Percentiles rank a stretch among this genome's conserved stretches.
These are phyloP conservation scores for Erucastrum elatum DNA, from an alignment of 345 rosid species.

Conservation along the genomic window DNA sequence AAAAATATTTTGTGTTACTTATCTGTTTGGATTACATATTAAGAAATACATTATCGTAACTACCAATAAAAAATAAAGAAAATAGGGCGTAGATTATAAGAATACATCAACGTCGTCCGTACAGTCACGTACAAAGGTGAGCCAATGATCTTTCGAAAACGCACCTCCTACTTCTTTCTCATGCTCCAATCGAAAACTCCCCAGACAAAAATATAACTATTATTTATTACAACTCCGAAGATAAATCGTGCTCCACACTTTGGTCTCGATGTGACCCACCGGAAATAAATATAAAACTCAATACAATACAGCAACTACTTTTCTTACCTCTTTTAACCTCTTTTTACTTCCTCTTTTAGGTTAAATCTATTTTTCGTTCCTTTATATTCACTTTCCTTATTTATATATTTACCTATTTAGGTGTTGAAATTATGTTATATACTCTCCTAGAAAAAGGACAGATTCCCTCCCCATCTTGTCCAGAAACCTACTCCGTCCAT, in stretches of 20 bases:
- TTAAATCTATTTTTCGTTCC: conserved; percentile 3
- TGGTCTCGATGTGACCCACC: conserved; percentile 24
- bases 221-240: conserved; percentile 10
- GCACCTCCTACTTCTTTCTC: conserved; percentile 38
- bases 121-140: conserved; percentile 34
- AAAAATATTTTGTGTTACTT: no score
- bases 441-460: conserved; percentile 11
- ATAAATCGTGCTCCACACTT: conserved; percentile 44
- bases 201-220: background rate
- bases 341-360: conserved; percentile 39
- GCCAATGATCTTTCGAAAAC: conserved; percentile 61
- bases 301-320: conserved; percentile 17
- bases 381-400: conserved; percentile 13
- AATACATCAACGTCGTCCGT: conserved; percentile 50
- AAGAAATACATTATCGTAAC: no score
- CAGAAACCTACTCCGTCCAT: conserved; percentile 24
- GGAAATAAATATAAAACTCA: background rate
- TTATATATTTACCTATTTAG: conserved; percentile 2
- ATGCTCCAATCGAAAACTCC: conserved; percentile 29
- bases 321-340: conserved; percentile 35
- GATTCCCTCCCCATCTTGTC: conserved; percentile 10
- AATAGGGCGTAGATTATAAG: background rate
- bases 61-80: background rate
- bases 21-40: no score
- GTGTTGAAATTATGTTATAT: conserved; percentile 6